Evolutionary conservation across 2,329 filamentous ascomycete genomes (phyloP).

Genomic region (Pseudocercospora cruenta): DNA sequence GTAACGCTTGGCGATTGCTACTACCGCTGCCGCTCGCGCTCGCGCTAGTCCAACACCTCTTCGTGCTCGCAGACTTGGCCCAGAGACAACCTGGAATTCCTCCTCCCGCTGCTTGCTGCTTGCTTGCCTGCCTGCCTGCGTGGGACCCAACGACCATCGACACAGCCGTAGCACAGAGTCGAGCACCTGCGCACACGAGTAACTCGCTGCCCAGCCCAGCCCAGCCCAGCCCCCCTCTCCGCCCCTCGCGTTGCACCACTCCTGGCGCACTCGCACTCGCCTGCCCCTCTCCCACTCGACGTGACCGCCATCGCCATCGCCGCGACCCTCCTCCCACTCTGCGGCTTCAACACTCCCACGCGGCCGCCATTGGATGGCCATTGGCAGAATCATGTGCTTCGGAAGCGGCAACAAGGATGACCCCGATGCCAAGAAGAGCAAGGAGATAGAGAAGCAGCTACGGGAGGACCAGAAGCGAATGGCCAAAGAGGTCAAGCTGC

Average conservation of each 20-base stretch:
- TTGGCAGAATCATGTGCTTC: slow-evolving; percentile 54
- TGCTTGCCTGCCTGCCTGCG: background rate
- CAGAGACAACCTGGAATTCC: background rate
- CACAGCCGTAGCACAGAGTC: background rate
- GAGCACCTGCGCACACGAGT: background rate
- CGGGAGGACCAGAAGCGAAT: slow-evolving; percentile 85
- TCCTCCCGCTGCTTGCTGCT: background rate
- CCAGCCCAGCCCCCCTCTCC: background rate
- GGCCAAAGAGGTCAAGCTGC: slow-evolving; percentile 86
- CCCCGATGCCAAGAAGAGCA: slow-evolving; percentile 54
- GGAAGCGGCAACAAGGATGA: slow-evolving; percentile 51
- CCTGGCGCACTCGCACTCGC: background rate
- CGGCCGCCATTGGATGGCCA: slow-evolving; percentile 26
- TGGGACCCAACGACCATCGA: background rate
- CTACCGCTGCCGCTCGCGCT: too few species aligned
- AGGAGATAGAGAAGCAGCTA: slow-evolving; percentile 82
- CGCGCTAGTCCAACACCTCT: background rate
- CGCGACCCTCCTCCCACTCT: slow-evolving; percentile 7
- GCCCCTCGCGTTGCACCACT: background rate
- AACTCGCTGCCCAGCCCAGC: background rate
- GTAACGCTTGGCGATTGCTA: background rate
- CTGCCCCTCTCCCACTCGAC: background rate
- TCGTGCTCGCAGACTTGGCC: background rate
- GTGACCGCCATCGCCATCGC: slow-evolving; percentile 2
- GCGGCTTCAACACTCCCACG: background rate